Conservation (phyloP, 2,329 filamentous ascomycete species). For the Phyllosticta citribraziliensis region DNA sequence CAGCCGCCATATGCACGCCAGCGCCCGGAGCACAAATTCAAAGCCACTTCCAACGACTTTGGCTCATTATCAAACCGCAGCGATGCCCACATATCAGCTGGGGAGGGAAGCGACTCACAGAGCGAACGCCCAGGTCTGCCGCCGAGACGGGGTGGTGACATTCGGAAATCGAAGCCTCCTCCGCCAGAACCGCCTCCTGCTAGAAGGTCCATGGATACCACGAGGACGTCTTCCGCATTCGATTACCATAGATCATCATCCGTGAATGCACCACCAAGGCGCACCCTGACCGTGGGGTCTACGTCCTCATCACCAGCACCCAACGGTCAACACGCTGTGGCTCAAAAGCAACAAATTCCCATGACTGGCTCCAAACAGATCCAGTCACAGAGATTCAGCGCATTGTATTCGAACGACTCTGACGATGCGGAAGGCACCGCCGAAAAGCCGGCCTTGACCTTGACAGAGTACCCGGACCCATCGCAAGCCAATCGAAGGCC, state of each 20-base stretch:
- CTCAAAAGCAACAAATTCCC: not conserved
- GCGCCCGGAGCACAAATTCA: slow-evolving; percentile 12
- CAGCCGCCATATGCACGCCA: slow-evolving; percentile 16
- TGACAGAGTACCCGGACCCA: slow-evolving; percentile 68
- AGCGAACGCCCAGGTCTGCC: slow-evolving; percentile 42
- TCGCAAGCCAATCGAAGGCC: slow-evolving; percentile 76
- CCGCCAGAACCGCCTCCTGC: slow-evolving; percentile 24
- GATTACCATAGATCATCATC: not conserved
- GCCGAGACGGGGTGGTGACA: slow-evolving; percentile 29
- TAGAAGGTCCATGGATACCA: slow-evolving; percentile 24
- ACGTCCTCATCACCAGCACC: not conserved
- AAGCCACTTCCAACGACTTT: slow-evolving; percentile 13
- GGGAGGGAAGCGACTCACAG: slow-evolving; percentile 19
- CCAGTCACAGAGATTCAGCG: slow-evolving; percentile 1
- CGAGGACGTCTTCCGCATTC: not conserved
- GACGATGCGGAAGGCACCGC: slow-evolving; percentile 37
- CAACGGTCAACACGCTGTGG: slow-evolving; percentile 1
- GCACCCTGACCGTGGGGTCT: slow-evolving; percentile 8
- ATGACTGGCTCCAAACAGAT: not conserved
- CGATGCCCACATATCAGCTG: not conserved
- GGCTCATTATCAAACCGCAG: not conserved
- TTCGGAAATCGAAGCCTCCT: slow-evolving; percentile 22
- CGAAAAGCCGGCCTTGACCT: slow-evolving; percentile 43
- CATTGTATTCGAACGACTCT: slow-evolving; percentile 30
- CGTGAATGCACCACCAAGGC: slow-evolving; percentile 16